A percentile compares a stretch with the other conserved stretches of the same genome.
Conservation (phyloP, 306 rosid genomes). For the Quercus suber region DNA sequence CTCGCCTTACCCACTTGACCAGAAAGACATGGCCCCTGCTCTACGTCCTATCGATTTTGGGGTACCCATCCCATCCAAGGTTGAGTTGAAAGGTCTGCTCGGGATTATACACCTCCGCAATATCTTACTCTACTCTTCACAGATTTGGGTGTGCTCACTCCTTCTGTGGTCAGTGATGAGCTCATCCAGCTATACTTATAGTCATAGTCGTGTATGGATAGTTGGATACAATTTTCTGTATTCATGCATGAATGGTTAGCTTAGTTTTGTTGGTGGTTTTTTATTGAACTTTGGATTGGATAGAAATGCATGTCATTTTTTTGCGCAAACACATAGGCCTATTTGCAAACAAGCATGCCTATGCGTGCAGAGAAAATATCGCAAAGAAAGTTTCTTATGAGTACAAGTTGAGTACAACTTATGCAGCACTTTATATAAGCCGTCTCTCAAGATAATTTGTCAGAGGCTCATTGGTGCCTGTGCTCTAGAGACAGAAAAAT, state of each 20-base stretch:
- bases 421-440: no score
- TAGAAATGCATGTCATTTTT: neutral
- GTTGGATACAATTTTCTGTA: neutral
- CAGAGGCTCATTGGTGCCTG: no score
- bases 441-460: no score
- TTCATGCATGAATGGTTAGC: neutral
- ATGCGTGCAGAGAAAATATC: neutral
- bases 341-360: neutral
- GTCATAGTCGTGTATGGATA: neutral
- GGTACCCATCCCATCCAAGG: conserved; percentile 91
- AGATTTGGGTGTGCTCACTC: conserved; percentile 91
- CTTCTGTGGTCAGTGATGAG: conserved; percentile 96
- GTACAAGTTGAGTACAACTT: no score
- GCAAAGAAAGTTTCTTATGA: no score
- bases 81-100: conserved; percentile 92
- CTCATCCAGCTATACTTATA: conserved; percentile 93
- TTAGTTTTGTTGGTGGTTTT: neutral
- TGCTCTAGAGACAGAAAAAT: no score
- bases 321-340: neutral
- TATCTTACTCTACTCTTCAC: conserved; percentile 89
- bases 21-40: conserved; percentile 95
- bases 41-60: conserved; percentile 82
- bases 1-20: conserved; percentile 95
- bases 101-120: conserved; percentile 96
- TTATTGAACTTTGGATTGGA: neutral